These are phyloP conservation scores for Tremellales sp. DNA, from an alignment of 1,284 basidiomycete species.

Conservation along the genomic window DNA sequence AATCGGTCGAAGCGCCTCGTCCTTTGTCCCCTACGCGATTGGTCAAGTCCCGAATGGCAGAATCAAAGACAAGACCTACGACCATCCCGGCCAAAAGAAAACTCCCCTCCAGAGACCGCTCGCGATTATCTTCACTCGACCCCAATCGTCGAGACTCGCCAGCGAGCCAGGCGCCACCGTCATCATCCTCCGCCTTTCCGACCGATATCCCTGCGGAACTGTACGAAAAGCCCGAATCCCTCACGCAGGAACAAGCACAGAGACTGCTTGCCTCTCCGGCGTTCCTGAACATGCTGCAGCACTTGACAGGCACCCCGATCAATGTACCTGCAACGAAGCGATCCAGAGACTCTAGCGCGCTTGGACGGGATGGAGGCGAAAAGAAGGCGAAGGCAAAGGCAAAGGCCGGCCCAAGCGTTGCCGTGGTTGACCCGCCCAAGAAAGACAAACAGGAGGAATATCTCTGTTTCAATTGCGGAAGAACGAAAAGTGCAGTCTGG, in stretches of 20 bases:
- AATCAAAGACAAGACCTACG: too few species aligned
- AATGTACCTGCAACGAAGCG: constrained; percentile 11
- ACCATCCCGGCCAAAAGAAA: too few species aligned
- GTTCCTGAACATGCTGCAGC: constrained; percentile 36
- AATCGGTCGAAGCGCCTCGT: neutral
- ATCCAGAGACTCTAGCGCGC: neutral
- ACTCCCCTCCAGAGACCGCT: constrained; percentile 1
- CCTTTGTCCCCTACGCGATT: neutral
- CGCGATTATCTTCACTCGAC: constrained; percentile 10
- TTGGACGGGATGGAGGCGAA: neutral
- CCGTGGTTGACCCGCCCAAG: neutral
- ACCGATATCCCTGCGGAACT: constrained; percentile 26
- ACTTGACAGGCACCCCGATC: constrained; percentile 26
- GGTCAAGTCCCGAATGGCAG: too few species aligned
- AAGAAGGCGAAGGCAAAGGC: constrained; percentile 9
- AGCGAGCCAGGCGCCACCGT: neutral
- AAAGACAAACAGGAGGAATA: constrained; percentile 8
- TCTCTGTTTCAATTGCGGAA: constrained; percentile 43
- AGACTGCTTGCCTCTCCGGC: constrained; percentile 32
- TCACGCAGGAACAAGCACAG: constrained; percentile 41
- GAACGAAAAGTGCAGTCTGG: constrained; percentile 44
- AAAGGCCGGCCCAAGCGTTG: constrained; percentile 2
- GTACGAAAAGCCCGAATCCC: constrained; percentile 25
- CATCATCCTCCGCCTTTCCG: constrained; percentile 11
- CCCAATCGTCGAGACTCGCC: constrained; percentile 5